Evolutionary conservation across 2,329 filamentous ascomycete genomes (phyloP).

Genomic region (Pseudogymnoascus sp.): DNA sequence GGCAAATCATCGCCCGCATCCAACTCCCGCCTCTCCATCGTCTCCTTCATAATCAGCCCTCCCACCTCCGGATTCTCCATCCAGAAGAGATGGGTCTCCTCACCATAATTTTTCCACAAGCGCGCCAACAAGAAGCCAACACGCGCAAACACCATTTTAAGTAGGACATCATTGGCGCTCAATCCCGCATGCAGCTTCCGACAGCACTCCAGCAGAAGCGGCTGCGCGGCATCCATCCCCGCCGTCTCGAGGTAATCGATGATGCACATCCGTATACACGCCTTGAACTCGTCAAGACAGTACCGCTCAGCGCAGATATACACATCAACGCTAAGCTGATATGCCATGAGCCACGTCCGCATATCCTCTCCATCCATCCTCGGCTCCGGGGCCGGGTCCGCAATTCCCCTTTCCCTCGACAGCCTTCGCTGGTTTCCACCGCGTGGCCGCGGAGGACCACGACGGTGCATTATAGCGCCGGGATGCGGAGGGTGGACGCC

Average conservation of each 20-base stretch:
- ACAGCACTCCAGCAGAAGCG: conserved; percentile 37
- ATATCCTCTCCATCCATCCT: conserved; percentile 38
- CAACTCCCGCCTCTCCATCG: conserved; percentile 37
- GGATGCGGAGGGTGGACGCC: conserved; percentile 9
- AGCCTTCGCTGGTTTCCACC: conserved; percentile 19
- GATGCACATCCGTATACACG: conserved; percentile 34
- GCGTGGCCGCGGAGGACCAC: conserved; percentile 17
- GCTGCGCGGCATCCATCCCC: conserved; percentile 25
- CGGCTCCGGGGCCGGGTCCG: conserved; percentile 18
- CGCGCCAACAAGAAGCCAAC: conserved; percentile 41
- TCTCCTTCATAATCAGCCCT: conserved; percentile 42
- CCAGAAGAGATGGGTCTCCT: conserved; percentile 38
- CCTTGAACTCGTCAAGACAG: conserved; percentile 40
- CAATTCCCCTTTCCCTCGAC: conserved; percentile 15
- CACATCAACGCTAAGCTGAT: conserved; percentile 41
- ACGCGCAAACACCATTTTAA: conserved; percentile 43
- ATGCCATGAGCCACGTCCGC: conserved; percentile 41
- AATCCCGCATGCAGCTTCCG: conserved; percentile 37
- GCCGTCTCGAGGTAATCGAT: conserved; percentile 36
- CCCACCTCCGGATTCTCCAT: conserved; percentile 39
- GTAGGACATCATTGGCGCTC: conserved; percentile 36
- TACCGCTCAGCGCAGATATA: conserved; percentile 44
- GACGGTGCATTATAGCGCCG: conserved; percentile 11
- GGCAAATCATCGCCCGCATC: conserved; percentile 34
- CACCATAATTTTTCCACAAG: conserved; percentile 36